These are phyloP conservation scores for Drechslerella coelobrocha DNA, from an alignment of 2,329 filamentous ascomycete genomes.

Conservation along the genomic window DNA sequence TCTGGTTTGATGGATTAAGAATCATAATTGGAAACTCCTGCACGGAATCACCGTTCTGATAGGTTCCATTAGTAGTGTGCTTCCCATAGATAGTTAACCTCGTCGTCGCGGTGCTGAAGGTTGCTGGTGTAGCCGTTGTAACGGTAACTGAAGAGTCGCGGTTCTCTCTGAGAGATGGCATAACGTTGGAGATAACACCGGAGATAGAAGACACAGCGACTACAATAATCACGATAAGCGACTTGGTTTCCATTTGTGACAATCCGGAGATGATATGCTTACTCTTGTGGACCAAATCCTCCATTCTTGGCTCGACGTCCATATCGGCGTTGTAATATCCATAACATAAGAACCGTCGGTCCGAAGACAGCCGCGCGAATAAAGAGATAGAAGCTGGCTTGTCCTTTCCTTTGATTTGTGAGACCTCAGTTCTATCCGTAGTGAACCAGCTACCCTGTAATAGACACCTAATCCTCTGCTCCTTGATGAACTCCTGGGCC, in stretches of 20 bases:
- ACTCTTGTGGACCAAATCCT: constrained; percentile 76
- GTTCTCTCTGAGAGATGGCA: constrained; percentile 51
- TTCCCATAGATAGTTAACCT: constrained; percentile 93
- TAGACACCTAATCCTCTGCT: constrained; percentile 89
- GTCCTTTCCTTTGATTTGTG: constrained; percentile 57
- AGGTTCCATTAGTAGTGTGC: constrained; percentile 56
- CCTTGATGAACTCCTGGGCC: constrained; percentile 93
- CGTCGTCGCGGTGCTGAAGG: constrained; percentile 65
- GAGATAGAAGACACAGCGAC: constrained; percentile 41
- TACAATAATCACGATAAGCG: neutral
- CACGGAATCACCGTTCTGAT: constrained; percentile 55
- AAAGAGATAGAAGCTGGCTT: constrained; percentile 69
- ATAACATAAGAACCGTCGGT: constrained; percentile 87
- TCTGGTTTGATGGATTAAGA: constrained; percentile 80
- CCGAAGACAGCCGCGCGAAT: constrained; percentile 87
- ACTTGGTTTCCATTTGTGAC: neutral
- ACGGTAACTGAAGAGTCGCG: constrained; percentile 56
- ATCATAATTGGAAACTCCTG: constrained; percentile 79
- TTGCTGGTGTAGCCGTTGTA: constrained; percentile 55
- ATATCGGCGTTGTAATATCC: constrained; percentile 77
- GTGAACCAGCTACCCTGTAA: constrained; percentile 88
- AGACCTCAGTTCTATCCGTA: constrained; percentile 55
- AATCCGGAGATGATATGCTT: constrained; percentile 54
- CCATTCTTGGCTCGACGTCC: constrained; percentile 72
- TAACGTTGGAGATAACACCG: constrained; percentile 42